Evolutionary conservation across 2,329 filamentous ascomycete species (phyloP).

Genomic region (Geosmithia putterillii): DNA sequence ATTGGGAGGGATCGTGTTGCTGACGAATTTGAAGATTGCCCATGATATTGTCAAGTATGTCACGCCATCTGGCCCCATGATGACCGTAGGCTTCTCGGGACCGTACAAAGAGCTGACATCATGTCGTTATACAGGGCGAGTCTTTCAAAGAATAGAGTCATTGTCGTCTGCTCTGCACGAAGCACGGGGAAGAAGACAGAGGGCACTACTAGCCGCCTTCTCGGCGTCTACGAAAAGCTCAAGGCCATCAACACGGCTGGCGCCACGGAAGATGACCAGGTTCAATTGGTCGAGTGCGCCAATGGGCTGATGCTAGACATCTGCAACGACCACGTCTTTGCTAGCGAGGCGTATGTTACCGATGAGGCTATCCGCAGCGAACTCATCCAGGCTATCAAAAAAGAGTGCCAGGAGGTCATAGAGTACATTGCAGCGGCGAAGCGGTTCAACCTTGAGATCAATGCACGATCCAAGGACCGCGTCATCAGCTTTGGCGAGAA

Average conservation of each 20-base stretch:
- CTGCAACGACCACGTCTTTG: constrained; percentile 66
- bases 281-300: constrained; percentile 49
- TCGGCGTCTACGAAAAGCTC: constrained; percentile 48
- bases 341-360: constrained; percentile 51
- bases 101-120: background rate
- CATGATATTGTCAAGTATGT: constrained; percentile 29
- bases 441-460: constrained; percentile 62
- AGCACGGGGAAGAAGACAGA: constrained; percentile 90
- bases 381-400: constrained; percentile 55
- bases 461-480: constrained; percentile 68
- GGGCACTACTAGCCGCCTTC: constrained; percentile 75
- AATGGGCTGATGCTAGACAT: constrained; percentile 69
- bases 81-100: no score
- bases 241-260: constrained; percentile 39
- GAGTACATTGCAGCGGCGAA: constrained; percentile 58
- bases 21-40: constrained; percentile 19
- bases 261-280: constrained; percentile 38
- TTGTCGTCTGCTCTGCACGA: constrained; percentile 89
- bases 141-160: constrained; percentile 60
- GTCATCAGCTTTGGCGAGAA: constrained; percentile 95
- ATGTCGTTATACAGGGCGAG: constrained; percentile 17
- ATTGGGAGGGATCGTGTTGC: background rate
- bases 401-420: constrained; percentile 68
- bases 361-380: constrained; percentile 41
- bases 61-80: no score